Conservation (phyloP, 148 eudicot species). For the Polygonum maritimum region DNA sequence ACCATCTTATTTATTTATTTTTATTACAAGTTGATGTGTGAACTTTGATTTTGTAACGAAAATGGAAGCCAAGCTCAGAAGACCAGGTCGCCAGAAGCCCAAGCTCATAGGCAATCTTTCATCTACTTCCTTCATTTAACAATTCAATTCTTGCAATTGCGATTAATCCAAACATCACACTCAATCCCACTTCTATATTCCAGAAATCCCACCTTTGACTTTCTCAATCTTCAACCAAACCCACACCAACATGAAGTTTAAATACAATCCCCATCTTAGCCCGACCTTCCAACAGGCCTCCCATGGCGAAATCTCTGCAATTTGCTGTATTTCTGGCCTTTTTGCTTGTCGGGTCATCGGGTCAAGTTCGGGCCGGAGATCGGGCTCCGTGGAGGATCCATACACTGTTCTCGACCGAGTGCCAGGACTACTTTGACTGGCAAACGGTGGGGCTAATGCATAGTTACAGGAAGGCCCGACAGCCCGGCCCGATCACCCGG, state of each 20-base stretch:
- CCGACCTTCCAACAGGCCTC: slow-evolving; percentile 7
- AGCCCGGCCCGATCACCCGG: slow-evolving; percentile 87
- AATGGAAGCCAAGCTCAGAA: background rate
- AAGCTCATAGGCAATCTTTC: background rate
- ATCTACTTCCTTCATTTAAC: background rate
- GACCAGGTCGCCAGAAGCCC: background rate
- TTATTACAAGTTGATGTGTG: background rate
- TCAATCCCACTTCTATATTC: background rate
- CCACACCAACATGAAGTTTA: slow-evolving; percentile 6
- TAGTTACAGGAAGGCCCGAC: slow-evolving; percentile 65
- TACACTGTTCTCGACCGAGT: slow-evolving; percentile 91
- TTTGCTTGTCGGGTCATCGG: slow-evolving; percentile 17
- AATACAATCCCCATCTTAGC: slow-evolving; percentile 9
- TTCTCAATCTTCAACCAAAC: slow-evolving; percentile 6
- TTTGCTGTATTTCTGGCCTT: slow-evolving; percentile 15
- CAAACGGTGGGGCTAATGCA: slow-evolving; percentile 93
- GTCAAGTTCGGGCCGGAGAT: slow-evolving; percentile 23
- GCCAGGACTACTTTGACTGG: slow-evolving; percentile 95
- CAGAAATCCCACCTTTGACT: slow-evolving; percentile 5
- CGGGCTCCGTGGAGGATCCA: slow-evolving; percentile 64
- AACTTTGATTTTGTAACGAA: background rate
- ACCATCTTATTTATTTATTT: background rate
- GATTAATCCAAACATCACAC: background rate
- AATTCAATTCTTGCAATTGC: background rate
- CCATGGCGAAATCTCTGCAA: slow-evolving; percentile 25